A percentile compares a stretch with the other conserved stretches of the same genome.
These are phyloP conservation scores for Russula ochroleuca DNA, from an alignment of 768 basidiomycete species.

Conservation along the genomic window DNA sequence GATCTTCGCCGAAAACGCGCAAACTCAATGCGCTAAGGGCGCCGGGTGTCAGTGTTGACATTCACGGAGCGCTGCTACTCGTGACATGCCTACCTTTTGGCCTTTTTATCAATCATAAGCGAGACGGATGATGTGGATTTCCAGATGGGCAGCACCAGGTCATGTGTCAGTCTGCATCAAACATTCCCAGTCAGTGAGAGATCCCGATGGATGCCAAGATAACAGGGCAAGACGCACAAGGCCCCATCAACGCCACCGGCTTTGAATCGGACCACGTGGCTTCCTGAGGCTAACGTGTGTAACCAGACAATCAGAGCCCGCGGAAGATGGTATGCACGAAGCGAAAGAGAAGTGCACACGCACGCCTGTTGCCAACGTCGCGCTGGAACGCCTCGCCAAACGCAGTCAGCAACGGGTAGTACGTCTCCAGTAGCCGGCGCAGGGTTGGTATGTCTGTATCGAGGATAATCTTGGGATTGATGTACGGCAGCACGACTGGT, in stretches of 20 bases:
- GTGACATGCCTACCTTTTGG: conserved; percentile 66
- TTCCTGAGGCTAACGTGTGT: conserved; percentile 51
- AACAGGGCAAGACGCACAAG: conserved; percentile 43
- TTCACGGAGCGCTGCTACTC: not conserved
- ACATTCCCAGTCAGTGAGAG: not conserved
- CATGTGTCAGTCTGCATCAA: conserved; percentile 57
- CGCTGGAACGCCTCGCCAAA: conserved; percentile 59
- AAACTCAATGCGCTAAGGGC: conserved; percentile 72
- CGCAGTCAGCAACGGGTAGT: conserved; percentile 70
- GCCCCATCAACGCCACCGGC: conserved; percentile 49
- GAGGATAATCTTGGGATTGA: conserved; percentile 61
- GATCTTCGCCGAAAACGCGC: conserved; percentile 77
- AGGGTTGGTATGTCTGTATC: conserved; percentile 53
- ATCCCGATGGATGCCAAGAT: not conserved
- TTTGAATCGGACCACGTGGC: conserved; percentile 66
- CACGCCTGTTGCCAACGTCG: conserved; percentile 51
- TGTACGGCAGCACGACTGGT: conserved; percentile 75
- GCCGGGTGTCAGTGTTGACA: not conserved
- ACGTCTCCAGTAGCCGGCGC: conserved; percentile 62
- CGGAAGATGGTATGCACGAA: conserved; percentile 7
- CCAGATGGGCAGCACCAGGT: conserved; percentile 92
- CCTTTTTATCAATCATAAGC: conserved; percentile 95
- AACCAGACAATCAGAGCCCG: not conserved
- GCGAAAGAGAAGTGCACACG: conserved; percentile 30
- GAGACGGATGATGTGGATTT: conserved; percentile 83